These are phyloP conservation scores for Mangifera indica DNA, from an alignment of 345 rosid species.

Conservation along the genomic window DNA sequence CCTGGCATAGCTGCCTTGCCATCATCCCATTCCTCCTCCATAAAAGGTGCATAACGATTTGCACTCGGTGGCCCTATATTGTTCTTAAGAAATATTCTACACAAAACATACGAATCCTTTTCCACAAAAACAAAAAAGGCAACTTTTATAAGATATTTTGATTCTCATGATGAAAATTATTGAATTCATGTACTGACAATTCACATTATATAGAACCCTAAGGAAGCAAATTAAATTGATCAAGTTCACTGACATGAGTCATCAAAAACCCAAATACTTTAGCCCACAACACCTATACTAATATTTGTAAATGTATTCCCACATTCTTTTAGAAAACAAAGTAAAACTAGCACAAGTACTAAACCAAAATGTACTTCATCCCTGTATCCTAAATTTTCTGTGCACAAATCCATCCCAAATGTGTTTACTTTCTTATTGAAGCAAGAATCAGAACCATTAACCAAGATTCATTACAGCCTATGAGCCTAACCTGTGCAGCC, in stretches of 20 bases:
- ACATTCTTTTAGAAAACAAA: conserved; percentile 5
- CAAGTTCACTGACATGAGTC: background rate
- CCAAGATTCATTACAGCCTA: background rate
- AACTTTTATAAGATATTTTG: conserved; percentile 16
- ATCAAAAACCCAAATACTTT: conserved; percentile 11
- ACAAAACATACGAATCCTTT: conserved; percentile 70
- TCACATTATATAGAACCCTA: background rate
- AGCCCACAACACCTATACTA: background rate
- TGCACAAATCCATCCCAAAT: background rate
- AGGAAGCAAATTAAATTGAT: background rate
- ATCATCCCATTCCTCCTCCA: conserved; percentile 84
- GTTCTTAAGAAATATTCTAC: conserved; percentile 88
- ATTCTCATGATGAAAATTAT: conserved; percentile 1
- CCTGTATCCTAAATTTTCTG: too few relatives aligned
- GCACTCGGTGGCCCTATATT: conserved; percentile 91
- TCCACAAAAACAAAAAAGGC: conserved; percentile 27
- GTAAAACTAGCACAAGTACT: background rate
- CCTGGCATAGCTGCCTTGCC: conserved; percentile 55
- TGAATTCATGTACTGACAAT: background rate
- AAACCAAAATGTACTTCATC: background rate
- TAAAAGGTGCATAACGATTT: conserved; percentile 72
- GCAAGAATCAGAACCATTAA: conserved; percentile 5
- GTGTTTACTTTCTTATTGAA: background rate
- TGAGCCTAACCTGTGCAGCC: conserved; percentile 38
- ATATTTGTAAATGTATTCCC: conserved; percentile 3